Percentiles rank a stretch among this genome's conserved stretches.
Evolutionary conservation across 108 stramenopile species (phyloP).

Genomic region (Nannochloropsis oceanica): DNA sequence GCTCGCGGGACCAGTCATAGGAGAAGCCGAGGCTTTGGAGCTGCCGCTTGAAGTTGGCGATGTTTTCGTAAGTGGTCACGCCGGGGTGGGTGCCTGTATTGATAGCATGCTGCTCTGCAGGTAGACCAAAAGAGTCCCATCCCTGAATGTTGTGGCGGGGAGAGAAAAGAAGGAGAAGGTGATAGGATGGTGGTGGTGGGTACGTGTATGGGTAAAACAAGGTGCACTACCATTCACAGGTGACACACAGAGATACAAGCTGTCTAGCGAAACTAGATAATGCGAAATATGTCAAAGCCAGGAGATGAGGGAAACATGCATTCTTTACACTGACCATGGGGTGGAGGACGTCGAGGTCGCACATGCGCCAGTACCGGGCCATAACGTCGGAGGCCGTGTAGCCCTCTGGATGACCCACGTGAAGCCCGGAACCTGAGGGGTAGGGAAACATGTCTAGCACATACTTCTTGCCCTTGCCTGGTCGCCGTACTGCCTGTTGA

Average conservation of each 20-base stretch:
- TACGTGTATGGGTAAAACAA: background rate
- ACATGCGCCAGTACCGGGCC: constrained; percentile 95
- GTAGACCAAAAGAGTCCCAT: constrained; percentile 98
- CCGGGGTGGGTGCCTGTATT: constrained; percentile 89
- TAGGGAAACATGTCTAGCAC: constrained; percentile 99
- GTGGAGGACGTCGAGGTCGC: constrained; percentile 83
- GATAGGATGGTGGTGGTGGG: background rate
- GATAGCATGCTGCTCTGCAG: constrained; percentile 98
- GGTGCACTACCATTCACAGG: background rate
- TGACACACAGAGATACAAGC: background rate
- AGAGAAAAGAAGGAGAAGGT: background rate
- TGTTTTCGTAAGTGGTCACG: constrained; percentile 74
- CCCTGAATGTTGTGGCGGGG: constrained; percentile 27
- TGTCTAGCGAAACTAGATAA: background rate
- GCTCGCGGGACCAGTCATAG: constrained; percentile 92
- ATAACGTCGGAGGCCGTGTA: constrained; percentile 88
- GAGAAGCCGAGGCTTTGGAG: constrained; percentile 85
- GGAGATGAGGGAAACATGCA: too few species aligned
- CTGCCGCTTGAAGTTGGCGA: constrained; percentile 85
- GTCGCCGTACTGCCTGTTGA: constrained; percentile 1
- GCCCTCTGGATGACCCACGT: constrained; percentile 93
- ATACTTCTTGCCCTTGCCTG: constrained; percentile 43
- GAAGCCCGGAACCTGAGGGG: constrained; percentile 89
- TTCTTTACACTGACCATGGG: constrained; percentile 48
- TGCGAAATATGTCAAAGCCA: background rate